These are phyloP conservation scores for Agrocybe pediades DNA, from an alignment of 768 basidiomycete species.

Conservation along the genomic window DNA sequence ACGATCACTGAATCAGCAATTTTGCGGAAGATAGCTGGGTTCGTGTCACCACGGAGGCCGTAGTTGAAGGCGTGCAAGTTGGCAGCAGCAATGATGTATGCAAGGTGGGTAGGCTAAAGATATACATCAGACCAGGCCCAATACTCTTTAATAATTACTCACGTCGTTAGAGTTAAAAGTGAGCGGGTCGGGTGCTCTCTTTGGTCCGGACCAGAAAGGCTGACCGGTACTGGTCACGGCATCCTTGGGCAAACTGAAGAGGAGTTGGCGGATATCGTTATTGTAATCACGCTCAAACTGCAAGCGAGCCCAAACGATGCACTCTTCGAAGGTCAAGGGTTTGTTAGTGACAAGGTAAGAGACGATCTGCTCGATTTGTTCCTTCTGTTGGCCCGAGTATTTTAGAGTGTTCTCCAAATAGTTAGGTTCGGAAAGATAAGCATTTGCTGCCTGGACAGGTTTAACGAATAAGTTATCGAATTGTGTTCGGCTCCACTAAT, in stretches of 20 bases:
- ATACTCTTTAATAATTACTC: conserved; percentile 28
- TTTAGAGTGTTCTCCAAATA: conserved; percentile 90
- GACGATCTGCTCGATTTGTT: conserved; percentile 86
- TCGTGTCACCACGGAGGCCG: conserved; percentile 87
- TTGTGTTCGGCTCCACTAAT: conserved; percentile 89
- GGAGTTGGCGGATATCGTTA: conserved; percentile 89
- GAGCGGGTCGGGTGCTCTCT: conserved; percentile 92
- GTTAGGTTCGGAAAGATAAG: conserved; percentile 96
- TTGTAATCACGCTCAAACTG: conserved; percentile 95
- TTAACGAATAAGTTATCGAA: conserved; percentile 95
- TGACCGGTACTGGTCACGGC: conserved; percentile 88
- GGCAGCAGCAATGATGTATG: conserved; percentile 89
- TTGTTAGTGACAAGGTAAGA: conserved; percentile 90
- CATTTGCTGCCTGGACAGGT: conserved; percentile 91
- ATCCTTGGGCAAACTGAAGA: conserved; percentile 95
- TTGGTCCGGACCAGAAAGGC: conserved; percentile 99
- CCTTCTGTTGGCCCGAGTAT: conserved; percentile 88
- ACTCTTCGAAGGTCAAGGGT: conserved; percentile 95
- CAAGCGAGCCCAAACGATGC: conserved; percentile 93
- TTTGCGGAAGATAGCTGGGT: conserved; percentile 79
- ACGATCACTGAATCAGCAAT: conserved; percentile 82
- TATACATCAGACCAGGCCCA: conserved; percentile 7
- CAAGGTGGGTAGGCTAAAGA: conserved; percentile 76
- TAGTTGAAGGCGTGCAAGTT: conserved; percentile 99
- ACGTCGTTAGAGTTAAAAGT: conserved; percentile 87